Evolutionary conservation across 768 basidiomycete species (phyloP), one percentile per base, ranked within the genome.

Genomic region (Terana coerulea): DNA sequence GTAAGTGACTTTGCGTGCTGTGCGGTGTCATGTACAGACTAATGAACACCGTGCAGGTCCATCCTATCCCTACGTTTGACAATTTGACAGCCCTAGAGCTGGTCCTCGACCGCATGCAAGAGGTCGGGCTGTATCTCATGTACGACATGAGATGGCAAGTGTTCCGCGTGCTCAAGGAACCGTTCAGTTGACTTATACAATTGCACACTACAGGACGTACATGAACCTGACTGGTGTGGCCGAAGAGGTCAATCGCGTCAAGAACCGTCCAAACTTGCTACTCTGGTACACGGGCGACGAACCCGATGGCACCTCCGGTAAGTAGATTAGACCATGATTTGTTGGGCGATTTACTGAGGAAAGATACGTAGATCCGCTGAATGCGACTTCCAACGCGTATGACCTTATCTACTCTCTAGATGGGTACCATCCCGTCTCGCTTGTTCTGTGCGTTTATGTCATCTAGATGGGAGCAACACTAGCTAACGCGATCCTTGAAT

Each of bases 271-370:
- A 0, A 90, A 88, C 56, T 75, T 91, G 24, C 71, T 90, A 14
- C 66, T 84, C 1, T 86, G 83, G 82, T 88, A 88, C 65, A 87
- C 84, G 1, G 83, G 74, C 0, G 85, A 89, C 56, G 86, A 89
- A 64, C 84, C 83, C 0, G 86, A 88, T 57, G 86, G 86, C 33
- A 83, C 79, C 0, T 75, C 75, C 9, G 83, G 54, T 55, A 15
- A 41, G 42, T 34, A 10, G n/a, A 26, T 39, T 24, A 11, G n/a
- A n/a, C 12, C 17, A 35, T 25, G 8, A 22, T 1, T 21, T 14
- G 3, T 5, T n/a, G n/a, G n/a, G n/a, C n/a, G n/a, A n/a, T n/a
- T n/a, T n/a, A 37, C 24, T 39, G 4, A 49, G 15, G 35, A 14
- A 5, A 8, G 12, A 17, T 39, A 33, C 19, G n/a, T n/a, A 51